Evolutionary conservation across 164 flowering plant genomes (phyloP), one percentile per base, ranked within the genome.

Genomic region (Kalanchoe fedtschenkoi): DNA sequence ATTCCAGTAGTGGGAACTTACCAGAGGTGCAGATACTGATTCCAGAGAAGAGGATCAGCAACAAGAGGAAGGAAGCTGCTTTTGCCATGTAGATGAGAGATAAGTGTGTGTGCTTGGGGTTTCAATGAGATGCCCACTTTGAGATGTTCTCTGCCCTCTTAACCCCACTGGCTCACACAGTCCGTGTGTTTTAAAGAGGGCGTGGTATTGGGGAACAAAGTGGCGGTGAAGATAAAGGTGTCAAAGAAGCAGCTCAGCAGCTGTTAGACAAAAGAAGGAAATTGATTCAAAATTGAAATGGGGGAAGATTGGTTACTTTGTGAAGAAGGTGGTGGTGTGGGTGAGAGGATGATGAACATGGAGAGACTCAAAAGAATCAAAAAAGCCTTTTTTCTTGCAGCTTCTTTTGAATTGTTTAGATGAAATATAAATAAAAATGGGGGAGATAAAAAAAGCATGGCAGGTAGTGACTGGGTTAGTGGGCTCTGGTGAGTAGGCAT

Each of bases 281-380:
- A 10, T 0, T 14, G 21, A 47, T 22, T 47, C 55, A 47, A 22
- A 22, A 2, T 51, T 26, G 30, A 28, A 30, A 34, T 7, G 16
- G 67, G 60, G 65, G 58, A 65, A 68, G 73, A 68, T 71, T 46
- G 69, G 54, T 79, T 79, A 61, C 85, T 83, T 83, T 81, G 78
- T 72, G 62, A 75, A 13, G 63, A 79, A 81, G 88, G 72, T 69
- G 65, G 60, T 67, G 66, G 61, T 21, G 67, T 66, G 21, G 38
- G 32, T 64, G 35, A 44, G 30, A 29, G 46, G 38, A 64, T 33
- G 41, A 64, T 43, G 34, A 19, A 51, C 53, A 46, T n/a, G 38
- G 32, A 57, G 19, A 32, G 1, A 69, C 64, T 24, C 14, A 58
- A 43, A 55, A 38, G 68, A 43, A 61, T 47, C 63, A 62, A 33